Percentiles rank a stretch among this genome's conserved stretches.
These are phyloP conservation scores for Leishmania mexicana DNA, from an alignment of 208 protist species.

Conservation along the genomic window DNA sequence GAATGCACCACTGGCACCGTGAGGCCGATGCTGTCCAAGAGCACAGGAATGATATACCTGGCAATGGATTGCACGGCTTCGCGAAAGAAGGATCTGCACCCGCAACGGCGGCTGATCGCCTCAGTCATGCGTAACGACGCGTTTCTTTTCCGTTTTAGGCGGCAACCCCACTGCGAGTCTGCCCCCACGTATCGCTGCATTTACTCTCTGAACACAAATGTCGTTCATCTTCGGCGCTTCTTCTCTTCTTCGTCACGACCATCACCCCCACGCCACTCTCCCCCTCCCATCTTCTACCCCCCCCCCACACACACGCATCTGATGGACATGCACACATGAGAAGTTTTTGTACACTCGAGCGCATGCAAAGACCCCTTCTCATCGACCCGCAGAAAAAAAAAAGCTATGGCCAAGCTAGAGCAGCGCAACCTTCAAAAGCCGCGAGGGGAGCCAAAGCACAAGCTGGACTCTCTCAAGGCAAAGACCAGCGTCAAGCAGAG, in stretches of 20 bases:
- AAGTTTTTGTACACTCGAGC: too few relatives aligned
- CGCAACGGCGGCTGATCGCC: neutral
- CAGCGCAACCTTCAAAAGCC: slow-evolving; percentile 67
- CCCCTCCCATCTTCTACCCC: neutral
- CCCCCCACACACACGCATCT: neutral
- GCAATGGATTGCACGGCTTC: neutral
- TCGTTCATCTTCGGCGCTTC: neutral
- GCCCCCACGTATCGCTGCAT: neutral
- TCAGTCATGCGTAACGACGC: neutral
- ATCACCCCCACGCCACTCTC: neutral
- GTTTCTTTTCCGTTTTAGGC: neutral
- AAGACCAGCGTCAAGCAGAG: slow-evolving; percentile 67
- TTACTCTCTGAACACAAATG: neutral
- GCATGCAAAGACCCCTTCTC: neutral
- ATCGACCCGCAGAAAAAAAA: too few relatives aligned
- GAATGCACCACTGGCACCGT: neutral
- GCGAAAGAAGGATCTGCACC: neutral
- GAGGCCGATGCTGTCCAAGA: neutral
- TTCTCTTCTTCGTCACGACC: neutral
- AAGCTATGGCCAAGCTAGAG: slow-evolving; percentile 63
- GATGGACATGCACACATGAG: neutral
- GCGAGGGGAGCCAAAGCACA: slow-evolving; percentile 55
- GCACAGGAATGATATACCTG: neutral
- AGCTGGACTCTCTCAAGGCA: slow-evolving; percentile 36
- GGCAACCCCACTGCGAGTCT: neutral